These are phyloP conservation scores for Volvariella surrecta DNA, from an alignment of 1,284 basidiomycete genomes.

Conservation along the genomic window DNA sequence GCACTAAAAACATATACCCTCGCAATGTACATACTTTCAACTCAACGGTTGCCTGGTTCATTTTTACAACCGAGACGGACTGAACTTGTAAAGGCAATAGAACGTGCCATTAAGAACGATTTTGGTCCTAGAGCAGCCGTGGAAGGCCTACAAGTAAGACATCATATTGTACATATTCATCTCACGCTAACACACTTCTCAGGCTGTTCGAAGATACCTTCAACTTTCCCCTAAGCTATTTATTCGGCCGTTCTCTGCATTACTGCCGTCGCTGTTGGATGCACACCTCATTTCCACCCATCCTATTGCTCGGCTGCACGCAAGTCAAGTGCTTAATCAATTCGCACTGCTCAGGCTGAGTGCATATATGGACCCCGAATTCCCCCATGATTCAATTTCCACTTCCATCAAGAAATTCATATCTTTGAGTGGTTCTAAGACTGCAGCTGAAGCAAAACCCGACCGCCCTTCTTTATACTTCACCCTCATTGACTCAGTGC, in stretches of 20 bases:
- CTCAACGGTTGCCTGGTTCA: conserved; percentile 33
- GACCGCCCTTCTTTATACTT: neutral
- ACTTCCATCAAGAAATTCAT: too few relatives aligned
- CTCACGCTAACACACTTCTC: conserved; percentile 7
- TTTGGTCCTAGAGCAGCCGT: conserved; percentile 16
- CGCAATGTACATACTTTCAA: conserved; percentile 38
- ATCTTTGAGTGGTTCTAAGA: too few relatives aligned
- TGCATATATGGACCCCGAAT: too few relatives aligned
- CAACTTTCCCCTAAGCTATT: conserved; percentile 22
- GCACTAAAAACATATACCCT: conserved; percentile 36
- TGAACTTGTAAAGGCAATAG: conserved; percentile 24
- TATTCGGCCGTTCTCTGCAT: conserved; percentile 19
- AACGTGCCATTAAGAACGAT: conserved; percentile 24
- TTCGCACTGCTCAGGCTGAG: too few relatives aligned
- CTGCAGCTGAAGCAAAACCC: too few relatives aligned
- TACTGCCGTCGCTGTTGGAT: conserved; percentile 16
- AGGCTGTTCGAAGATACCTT: conserved; percentile 23
- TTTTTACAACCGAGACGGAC: conserved; percentile 22
- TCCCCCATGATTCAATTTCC: too few relatives aligned
- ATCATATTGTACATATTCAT: neutral
- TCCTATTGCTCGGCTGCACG: too few relatives aligned
- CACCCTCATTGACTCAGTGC: neutral
- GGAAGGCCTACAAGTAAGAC: conserved; percentile 37
- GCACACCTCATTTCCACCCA: too few relatives aligned
- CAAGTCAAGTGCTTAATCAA: too few relatives aligned